These are phyloP conservation scores for Tanacetum coccineum DNA, from an alignment of 129 eudicot species.

Conservation along the genomic window DNA sequence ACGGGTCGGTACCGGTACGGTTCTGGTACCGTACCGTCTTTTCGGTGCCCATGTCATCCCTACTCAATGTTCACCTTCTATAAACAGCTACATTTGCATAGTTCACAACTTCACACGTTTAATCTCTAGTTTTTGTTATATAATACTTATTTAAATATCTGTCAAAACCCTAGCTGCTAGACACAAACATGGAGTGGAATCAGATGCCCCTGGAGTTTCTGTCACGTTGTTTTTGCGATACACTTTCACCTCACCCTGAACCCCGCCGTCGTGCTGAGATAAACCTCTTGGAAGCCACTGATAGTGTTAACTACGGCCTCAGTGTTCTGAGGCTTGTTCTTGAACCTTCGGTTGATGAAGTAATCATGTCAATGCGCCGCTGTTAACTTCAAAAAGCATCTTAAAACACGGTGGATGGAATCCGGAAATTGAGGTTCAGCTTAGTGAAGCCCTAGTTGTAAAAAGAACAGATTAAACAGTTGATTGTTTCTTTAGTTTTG, in stretches of 20 bases:
- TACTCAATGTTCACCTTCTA: too few species aligned
- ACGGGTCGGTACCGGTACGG: too few species aligned
- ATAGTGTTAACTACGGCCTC: slow-evolving; percentile 64
- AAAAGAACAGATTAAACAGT: slow-evolving; percentile 67
- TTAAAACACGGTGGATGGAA: slow-evolving; percentile 57
- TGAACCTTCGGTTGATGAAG: slow-evolving; percentile 60
- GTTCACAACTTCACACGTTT: too few species aligned
- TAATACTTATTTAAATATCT: too few species aligned
- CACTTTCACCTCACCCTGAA: slow-evolving; percentile 75
- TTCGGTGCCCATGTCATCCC: too few species aligned
- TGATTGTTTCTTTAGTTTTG: slow-evolving; percentile 72
- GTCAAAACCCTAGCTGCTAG: too few species aligned
- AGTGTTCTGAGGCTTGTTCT: slow-evolving; percentile 83
- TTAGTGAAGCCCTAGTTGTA: slow-evolving; percentile 84
- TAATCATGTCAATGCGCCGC: slow-evolving; percentile 77
- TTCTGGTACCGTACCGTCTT: too few species aligned
- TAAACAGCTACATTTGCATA: too few species aligned
- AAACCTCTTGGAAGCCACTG: slow-evolving; percentile 61
- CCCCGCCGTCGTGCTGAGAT: slow-evolving; percentile 88
- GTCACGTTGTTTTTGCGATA: slow-evolving; percentile 59
- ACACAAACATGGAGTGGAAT: too few species aligned
- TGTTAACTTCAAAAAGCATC: slow-evolving; percentile 86
- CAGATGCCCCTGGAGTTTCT: too few species aligned
- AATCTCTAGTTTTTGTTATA: too few species aligned
- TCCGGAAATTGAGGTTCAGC: slow-evolving; percentile 63